Base-by-base conservation (phyloP, 257 asterid species). In the Pogostemon cablin region DNA sequence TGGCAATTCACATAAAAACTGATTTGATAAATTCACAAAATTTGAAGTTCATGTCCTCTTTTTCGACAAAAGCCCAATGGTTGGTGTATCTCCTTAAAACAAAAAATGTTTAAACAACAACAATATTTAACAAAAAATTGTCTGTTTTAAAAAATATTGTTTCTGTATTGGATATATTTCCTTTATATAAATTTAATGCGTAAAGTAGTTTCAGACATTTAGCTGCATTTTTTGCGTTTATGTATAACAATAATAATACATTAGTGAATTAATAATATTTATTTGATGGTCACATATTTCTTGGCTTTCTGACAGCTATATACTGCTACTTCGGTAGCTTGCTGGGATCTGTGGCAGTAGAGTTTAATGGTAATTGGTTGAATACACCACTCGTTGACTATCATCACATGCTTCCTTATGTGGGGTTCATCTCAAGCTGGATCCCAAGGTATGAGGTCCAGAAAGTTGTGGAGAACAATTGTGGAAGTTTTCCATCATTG, bases 371-470 rank as follows among this genome's bases (percentile, higher is more conserved):
- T 56, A 20, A 75, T 60, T 90, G 95, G 91, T 41, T 40, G 4
- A 20, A 75, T 48, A 83, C 87, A 32, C 68, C 67, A 2, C 72
- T 75, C 9, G 78, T 88, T 11, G 84, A 78, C 71, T 78, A 68
- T 74, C 72, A 77, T 72, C 75, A 85, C 48, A 48, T 88, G 88
- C 88, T 85, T 73, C 93, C 97, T 69, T 90, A 88, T 77, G 82
- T 81, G 62, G 76, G 8, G 50, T 65, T 85, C 78, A 67, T 90
- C 73, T 82, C 88, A 41, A 42, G 47, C 47, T 42, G 47, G 6
- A 42, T 70, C 69, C 61, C 72, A 48, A 69, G 93, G 25, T 20
- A 20, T 20, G 25, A 20, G 25, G 25, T 20, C 25, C 25, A 20
- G 25, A 20, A 20, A 20, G 25, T 20, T 20, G 25, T 20, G 25